These are phyloP conservation scores for Dipteronia dyeriana DNA, from an alignment of 345 rosid genomes.

Conservation along the genomic window DNA sequence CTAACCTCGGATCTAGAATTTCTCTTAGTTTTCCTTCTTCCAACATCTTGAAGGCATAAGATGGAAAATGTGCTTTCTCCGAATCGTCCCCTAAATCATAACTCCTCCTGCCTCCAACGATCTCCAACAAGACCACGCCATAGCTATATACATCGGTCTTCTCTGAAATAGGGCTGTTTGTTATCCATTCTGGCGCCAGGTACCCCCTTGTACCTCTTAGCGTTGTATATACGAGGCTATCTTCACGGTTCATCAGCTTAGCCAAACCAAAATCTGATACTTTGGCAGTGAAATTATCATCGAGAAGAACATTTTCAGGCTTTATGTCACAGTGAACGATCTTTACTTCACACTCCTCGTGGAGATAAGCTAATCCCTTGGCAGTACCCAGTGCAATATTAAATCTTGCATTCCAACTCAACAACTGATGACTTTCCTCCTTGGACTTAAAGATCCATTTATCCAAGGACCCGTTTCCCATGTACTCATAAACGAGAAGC, in stretches of 20 bases:
- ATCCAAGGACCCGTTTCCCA: constrained; percentile 52
- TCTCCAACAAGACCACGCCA: constrained; percentile 56
- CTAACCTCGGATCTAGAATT: constrained; percentile 44
- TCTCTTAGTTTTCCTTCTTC: constrained; percentile 41
- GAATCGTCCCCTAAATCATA: constrained; percentile 33
- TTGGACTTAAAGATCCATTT: constrained; percentile 49
- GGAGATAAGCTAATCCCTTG: constrained; percentile 54
- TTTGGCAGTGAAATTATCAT: constrained; percentile 44
- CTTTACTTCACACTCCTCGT: constrained; percentile 52
- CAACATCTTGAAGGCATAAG: constrained; percentile 54
- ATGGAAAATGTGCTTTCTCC: constrained; percentile 43
- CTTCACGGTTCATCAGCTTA: constrained; percentile 50
- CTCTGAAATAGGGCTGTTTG: constrained; percentile 51
- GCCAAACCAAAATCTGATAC: constrained; percentile 61
- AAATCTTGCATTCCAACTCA: constrained; percentile 50
- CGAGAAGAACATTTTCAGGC: constrained; percentile 52
- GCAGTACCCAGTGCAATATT: constrained; percentile 47
- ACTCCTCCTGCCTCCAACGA: constrained; percentile 54
- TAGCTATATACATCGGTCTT: constrained; percentile 61
- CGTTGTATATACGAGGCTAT: constrained; percentile 47
- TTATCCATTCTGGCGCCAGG: constrained; percentile 69
- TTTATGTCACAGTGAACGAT: constrained; percentile 55
- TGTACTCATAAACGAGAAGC: constrained; percentile 63
- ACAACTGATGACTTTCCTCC: constrained; percentile 14
- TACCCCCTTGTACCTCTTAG: constrained; percentile 62